phyloP scores from a whole-genome alignment of 2,329 filamentous ascomycete species.

The Penicillium sp. region DNA sequence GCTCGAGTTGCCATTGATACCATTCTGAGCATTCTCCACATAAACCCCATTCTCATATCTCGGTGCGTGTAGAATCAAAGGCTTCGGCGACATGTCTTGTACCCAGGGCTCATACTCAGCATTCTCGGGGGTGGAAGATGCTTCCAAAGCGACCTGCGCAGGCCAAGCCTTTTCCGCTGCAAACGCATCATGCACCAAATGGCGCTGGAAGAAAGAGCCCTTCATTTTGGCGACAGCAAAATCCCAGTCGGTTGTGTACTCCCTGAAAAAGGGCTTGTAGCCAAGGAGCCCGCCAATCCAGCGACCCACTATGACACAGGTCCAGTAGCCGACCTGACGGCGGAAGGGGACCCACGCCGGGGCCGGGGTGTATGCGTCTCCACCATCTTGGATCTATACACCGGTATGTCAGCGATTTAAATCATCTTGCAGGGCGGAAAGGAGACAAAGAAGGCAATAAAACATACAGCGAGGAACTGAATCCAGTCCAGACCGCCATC shows the following conservation, averaged over 20 bases:
- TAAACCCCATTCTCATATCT: too few species aligned
- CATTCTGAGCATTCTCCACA: too few species aligned
- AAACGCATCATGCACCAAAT: too few species aligned
- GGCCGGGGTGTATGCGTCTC: conserved; percentile 9
- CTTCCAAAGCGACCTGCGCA: too few species aligned
- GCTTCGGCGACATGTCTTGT: too few species aligned
- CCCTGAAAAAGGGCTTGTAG: conserved; percentile 13
- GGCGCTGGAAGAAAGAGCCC: background rate
- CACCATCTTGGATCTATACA: conserved; percentile 13
- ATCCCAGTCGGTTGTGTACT: conserved; percentile 17
- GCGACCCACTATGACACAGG: conserved; percentile 6
- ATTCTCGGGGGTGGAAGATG: too few species aligned
- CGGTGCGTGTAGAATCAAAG: too few species aligned
- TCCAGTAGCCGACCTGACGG: conserved; percentile 1
- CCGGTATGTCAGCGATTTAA: background rate
- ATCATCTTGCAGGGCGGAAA: too few species aligned
- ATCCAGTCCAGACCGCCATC: conserved; percentile 15
- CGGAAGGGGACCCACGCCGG: conserved; percentile 16
- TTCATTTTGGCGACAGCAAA: conserved; percentile 12
- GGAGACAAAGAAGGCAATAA: too few species aligned
- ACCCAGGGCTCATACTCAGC: too few species aligned
- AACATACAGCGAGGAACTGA: conserved; percentile 8
- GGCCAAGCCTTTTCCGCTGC: too few species aligned
- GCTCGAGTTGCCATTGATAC: too few species aligned
- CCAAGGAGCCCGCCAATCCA: conserved; percentile 14